A percentile compares a stretch with the other conserved stretches of the same genome.
Evolutionary conservation across 257 asterid species (phyloP).

Genomic region (Solanum piurae): DNA sequence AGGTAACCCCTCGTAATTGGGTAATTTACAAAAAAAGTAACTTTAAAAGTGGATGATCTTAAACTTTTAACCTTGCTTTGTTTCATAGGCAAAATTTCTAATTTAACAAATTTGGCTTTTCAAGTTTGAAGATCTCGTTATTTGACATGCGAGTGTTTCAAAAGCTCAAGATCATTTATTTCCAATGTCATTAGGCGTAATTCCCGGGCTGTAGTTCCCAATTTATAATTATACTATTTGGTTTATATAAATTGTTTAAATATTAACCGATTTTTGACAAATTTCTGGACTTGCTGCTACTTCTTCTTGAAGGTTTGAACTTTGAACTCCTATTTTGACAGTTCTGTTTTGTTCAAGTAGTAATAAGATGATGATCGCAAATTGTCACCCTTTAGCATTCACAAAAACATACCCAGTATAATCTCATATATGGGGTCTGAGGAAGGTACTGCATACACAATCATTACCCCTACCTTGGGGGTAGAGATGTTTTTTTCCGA

Average conservation of each 20-base stretch:
- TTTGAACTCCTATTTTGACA: not conserved
- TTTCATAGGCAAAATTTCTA: too few species aligned
- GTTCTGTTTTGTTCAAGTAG: not conserved
- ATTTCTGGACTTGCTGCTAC: not conserved
- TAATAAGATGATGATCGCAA: not conserved
- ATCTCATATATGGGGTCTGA: too few species aligned
- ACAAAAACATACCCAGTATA: not conserved
- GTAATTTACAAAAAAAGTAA: too few species aligned
- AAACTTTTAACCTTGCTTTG: too few species aligned
- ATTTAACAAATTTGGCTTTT: too few species aligned
- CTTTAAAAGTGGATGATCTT: too few species aligned
- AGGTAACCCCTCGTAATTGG: too few species aligned
- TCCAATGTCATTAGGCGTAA: not conserved
- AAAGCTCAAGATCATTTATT: too few species aligned
- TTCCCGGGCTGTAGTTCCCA: not conserved
- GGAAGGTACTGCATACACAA: fast-evolving
- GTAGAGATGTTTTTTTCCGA: not conserved
- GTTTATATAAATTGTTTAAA: too few species aligned
- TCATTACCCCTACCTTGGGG: not conserved
- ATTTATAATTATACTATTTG: too few species aligned
- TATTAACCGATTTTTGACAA: not conserved
- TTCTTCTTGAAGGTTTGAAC: fast-evolving
- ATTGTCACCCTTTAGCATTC: not conserved
- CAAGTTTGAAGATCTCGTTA: too few species aligned
- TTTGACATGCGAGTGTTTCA: not conserved